Percentiles rank a stretch among this genome's conserved stretches.
Evolutionary conservation across 2,329 filamentous ascomycete species (phyloP).

Genomic region (Ceratocystis ficicola): DNA sequence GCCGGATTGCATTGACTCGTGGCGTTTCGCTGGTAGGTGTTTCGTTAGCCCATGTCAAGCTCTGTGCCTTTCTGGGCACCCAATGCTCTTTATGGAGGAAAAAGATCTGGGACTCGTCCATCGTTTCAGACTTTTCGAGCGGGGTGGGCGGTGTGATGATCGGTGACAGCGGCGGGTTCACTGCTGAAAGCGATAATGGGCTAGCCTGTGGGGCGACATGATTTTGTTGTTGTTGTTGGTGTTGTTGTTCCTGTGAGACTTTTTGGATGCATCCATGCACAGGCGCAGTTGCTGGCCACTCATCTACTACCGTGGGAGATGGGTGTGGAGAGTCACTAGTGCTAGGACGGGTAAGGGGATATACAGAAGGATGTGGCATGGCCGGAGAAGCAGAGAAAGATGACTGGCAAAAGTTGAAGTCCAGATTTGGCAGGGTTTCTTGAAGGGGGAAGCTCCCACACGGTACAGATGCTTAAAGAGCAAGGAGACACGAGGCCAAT

Average conservation of each 20-base stretch:
- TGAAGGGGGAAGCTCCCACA: background rate
- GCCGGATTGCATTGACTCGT: background rate
- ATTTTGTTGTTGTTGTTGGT: background rate
- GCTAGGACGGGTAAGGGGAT: background rate
- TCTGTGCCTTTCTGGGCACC: background rate
- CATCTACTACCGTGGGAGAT: background rate
- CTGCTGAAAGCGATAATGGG: background rate
- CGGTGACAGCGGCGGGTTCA: conserved; percentile 7
- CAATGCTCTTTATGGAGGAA: background rate
- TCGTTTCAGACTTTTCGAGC: background rate
- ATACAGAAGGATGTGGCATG: background rate
- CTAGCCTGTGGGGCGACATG: background rate
- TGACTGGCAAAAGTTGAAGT: background rate
- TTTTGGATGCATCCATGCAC: background rate
- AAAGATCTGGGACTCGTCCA: background rate
- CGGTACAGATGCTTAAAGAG: background rate
- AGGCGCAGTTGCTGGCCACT: background rate
- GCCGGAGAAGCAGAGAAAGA: background rate
- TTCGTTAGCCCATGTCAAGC: background rate
- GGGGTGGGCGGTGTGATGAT: conserved; percentile 21
- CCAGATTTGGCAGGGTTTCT: background rate
- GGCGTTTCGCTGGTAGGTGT: background rate
- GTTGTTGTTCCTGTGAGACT: background rate
- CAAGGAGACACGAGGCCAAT: background rate
- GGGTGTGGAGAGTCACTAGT: background rate